Evolutionary conservation across 2,329 filamentous ascomycete species (phyloP).

Genomic region (Chrysoporthe puriensis): DNA sequence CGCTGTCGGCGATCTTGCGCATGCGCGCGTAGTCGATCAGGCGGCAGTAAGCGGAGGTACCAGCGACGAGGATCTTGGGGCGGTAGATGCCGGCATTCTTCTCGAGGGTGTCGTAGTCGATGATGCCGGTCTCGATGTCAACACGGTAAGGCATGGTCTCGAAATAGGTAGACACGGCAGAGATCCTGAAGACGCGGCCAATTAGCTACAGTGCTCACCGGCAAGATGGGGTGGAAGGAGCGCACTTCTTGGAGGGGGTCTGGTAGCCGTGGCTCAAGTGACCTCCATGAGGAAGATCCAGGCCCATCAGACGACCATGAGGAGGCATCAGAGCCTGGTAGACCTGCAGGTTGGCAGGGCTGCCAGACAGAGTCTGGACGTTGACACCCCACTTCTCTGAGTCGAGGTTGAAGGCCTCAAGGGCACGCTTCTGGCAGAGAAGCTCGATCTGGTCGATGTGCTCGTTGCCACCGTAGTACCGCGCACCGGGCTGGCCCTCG

Average conservation of each 20-base stretch:
- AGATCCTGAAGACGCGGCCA: constrained; percentile 64
- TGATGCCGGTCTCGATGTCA: constrained; percentile 86
- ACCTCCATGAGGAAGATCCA: constrained; percentile 92
- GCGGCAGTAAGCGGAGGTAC: constrained; percentile 97
- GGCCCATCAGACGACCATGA: constrained; percentile 95
- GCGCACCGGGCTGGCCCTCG: constrained; percentile 95
- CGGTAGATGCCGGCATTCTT: constrained; percentile 90
- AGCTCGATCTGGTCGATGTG: constrained; percentile 97
- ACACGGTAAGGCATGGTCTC: constrained; percentile 98
- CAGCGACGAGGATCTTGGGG: constrained; percentile 93
- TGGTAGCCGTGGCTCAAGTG: constrained; percentile 98
- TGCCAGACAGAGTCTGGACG: constrained; percentile 90
- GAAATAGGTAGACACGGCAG: constrained; percentile 97
- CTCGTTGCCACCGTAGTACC: constrained; percentile 99
- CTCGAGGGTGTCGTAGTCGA: constrained; percentile 93
- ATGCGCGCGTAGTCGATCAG: constrained; percentile 96
- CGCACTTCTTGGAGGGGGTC: constrained; percentile 86
- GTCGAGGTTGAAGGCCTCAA: constrained; percentile 88
- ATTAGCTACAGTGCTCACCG: not conserved
- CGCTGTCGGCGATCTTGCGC: constrained; percentile 91
- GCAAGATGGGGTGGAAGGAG: constrained; percentile 30
- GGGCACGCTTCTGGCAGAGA: constrained; percentile 91
- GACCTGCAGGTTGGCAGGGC: constrained; percentile 95
- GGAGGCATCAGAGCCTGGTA: constrained; percentile 97
- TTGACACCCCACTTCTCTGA: constrained; percentile 96